Base-by-base conservation (phyloP, 371 early-diverging fungal genomes). In the Nematocida ausubeli region DNA sequence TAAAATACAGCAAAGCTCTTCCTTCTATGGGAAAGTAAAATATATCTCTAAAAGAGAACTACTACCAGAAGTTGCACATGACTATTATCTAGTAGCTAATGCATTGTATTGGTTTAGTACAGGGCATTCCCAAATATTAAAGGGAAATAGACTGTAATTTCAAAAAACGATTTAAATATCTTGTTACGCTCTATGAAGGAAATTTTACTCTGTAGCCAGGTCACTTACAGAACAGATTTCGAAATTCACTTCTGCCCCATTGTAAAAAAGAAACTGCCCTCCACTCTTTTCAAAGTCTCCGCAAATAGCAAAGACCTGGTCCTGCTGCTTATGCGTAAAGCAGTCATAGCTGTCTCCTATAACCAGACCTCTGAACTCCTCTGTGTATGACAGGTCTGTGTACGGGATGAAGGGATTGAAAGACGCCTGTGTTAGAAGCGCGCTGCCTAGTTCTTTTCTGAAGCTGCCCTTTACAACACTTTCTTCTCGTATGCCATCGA, bases 231-330 rank as follows among this genome's bases (percentile, higher is more conserved):
- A 40, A 35, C 70, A 64, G 22, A 66, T 66, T 34, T 75, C 78
- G 54, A 75, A 72, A 22, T 9, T 32, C 6, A 32, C 28, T 39
- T 47, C 49, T 7, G 24, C 5, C 37, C 50, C 67, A 39, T 54
- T 42, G 55, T 52, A 75, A 34, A 75, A 75, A n/a, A 75, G 65
- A 57, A 75, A 75, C 65, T 75, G 78, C 19, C 65, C 78, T 16
- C 66, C 49, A 30, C 34, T 64, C 51, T 64, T 65, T 32, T 65
- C 37, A 57, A 75, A 75, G 28, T 37, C 56, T 24, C 78, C 78
- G 34, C 78, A 75, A 28, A 75, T 40, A 12, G 50, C 52, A 34
- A 75, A 56, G 19, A 44, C 44, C 34, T 63, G 28, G 16, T 35
- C 24, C 22, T 51, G 22, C 6, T 75, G n/a, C 42, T 32, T 56